Evolutionary conservation across 805 yeast species (phyloP).

Genomic region (Pichia gijzeniarum): DNA sequence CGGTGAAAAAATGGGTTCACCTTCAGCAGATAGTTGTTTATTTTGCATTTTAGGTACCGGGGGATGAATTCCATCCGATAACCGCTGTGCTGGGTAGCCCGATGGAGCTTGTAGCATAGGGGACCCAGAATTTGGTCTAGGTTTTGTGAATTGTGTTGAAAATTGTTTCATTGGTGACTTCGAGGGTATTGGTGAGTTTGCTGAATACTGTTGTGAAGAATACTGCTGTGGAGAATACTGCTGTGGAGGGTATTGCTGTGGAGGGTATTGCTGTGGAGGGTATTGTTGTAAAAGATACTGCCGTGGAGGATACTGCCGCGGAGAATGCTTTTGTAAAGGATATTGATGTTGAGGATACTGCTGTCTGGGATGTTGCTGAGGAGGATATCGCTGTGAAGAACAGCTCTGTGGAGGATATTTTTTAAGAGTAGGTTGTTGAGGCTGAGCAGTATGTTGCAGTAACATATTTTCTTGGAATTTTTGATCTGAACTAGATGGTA

Average conservation of each 20-base stretch:
- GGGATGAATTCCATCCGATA: not conserved
- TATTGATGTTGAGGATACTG: conserved; percentile 5
- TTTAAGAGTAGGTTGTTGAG: not conserved
- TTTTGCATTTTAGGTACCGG: too few relatives aligned
- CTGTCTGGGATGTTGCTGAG: not conserved
- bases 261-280: not conserved
- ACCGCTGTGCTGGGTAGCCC: not conserved
- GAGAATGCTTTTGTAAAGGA: not conserved
- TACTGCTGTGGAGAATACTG: not conserved
- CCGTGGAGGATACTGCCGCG: not conserved
- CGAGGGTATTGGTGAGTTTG: conserved; percentile 7
- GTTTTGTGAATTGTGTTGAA: not conserved
- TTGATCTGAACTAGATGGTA: too few relatives aligned
- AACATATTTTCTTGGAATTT: not conserved
- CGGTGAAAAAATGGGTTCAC: too few relatives aligned
- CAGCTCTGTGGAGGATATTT: not conserved
- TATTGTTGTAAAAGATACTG: not conserved
- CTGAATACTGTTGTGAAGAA: not conserved
- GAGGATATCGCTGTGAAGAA: conserved; percentile 1
- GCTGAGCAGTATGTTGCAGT: not conserved
- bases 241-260: not conserved
- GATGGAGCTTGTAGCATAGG: not conserved
- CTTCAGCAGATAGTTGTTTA: too few relatives aligned
- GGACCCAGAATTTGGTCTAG: not conserved
- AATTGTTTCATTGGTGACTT: not conserved